Evolutionary conservation across 768 basidiomycete species (phyloP).

Genomic region (Aureoboletus auriporus): DNA sequence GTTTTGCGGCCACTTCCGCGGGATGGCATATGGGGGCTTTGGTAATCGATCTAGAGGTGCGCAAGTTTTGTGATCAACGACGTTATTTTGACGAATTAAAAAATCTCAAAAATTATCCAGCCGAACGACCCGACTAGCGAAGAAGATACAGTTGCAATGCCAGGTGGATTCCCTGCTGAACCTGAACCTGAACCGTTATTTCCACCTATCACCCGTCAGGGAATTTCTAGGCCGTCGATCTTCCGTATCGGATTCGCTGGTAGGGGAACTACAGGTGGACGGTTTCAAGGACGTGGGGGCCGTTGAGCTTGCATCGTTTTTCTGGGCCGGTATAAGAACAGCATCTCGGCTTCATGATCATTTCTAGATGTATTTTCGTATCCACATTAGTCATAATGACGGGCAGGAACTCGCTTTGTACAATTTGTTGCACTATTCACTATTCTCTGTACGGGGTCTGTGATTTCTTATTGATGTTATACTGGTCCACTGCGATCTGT

Average conservation of each 20-base stretch:
- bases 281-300: conserved; percentile 14
- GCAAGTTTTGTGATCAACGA: neutral
- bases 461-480: no score
- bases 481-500: no score
- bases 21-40: conserved; percentile 94
- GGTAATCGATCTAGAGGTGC: conserved; percentile 78
- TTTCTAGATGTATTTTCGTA: conserved; percentile 3
- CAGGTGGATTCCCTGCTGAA: conserved; percentile 31
- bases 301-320: conserved; percentile 5
- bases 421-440: neutral
- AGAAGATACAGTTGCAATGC: conserved; percentile 26
- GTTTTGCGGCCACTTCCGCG: conserved; percentile 73
- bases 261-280: conserved; percentile 37
- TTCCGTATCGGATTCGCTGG: conserved; percentile 63
- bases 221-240: conserved; percentile 16
- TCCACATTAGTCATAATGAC: conserved; percentile 14
- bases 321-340: conserved; percentile 10
- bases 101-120: conserved; percentile 11
- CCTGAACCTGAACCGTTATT: conserved; percentile 2
- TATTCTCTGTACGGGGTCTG: no score
- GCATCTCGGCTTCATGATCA: neutral
- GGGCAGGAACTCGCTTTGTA: conserved; percentile 7
- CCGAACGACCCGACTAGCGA: conserved; percentile 35
- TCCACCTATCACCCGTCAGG: conserved; percentile 9
- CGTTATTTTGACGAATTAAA: neutral